A percentile compares a stretch with the other conserved stretches of the same genome.
Evolutionary conservation across 129 eudicot species (phyloP).

Genomic region (Centaurea solstitialis): DNA sequence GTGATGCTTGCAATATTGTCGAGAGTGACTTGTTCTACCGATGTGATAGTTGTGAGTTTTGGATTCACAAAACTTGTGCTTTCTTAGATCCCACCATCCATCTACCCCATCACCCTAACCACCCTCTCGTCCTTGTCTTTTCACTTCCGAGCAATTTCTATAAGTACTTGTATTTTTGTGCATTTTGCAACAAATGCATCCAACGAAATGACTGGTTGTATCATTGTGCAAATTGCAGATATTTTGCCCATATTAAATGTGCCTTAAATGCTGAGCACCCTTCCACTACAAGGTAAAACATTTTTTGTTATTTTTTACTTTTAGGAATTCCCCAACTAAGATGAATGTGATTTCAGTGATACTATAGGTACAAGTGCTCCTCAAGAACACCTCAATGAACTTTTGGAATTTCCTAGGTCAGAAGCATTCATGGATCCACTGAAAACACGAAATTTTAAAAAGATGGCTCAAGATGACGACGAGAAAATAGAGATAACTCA

Average conservation of each 20-base stretch:
- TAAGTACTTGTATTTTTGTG: not conserved
- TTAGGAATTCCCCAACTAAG: not conserved
- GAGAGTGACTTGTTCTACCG: not conserved
- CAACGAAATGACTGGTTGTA: not conserved
- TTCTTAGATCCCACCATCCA: not conserved
- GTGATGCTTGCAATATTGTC: too few relatives aligned
- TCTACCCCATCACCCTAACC: not conserved
- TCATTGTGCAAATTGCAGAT: not conserved
- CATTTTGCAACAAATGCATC: not conserved
- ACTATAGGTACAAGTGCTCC: not conserved
- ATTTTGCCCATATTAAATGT: not conserved
- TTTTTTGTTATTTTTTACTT: too few relatives aligned
- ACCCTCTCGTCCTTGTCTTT: not conserved
- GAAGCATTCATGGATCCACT: too few relatives aligned
- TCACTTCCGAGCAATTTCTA: not conserved
- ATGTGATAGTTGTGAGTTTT: not conserved
- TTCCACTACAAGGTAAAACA: not conserved
- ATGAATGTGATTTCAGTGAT: not conserved
- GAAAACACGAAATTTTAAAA: too few relatives aligned
- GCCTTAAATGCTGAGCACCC: not conserved
- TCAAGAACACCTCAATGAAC: not conserved
- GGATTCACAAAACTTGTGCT: not conserved
- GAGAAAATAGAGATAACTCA: too few relatives aligned
- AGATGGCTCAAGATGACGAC: too few relatives aligned
- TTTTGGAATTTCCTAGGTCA: not conserved